Conservation (phyloP, 2,329 filamentous ascomycete genomes). For the Aspergillus felis region DNA sequence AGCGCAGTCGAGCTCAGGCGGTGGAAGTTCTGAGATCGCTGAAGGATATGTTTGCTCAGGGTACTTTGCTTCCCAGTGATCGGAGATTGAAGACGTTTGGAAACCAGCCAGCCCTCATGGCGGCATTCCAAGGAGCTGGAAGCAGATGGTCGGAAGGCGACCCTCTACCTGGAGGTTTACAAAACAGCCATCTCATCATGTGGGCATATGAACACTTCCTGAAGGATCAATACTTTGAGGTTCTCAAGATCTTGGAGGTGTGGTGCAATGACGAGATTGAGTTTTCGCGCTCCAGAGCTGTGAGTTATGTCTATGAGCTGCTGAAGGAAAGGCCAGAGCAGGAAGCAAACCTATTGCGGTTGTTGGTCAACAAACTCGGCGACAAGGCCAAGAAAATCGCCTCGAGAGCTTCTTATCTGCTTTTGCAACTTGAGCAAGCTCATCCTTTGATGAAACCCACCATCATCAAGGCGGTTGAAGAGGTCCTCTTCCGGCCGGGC, state of each 20-base stretch:
- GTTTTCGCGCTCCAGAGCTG: conserved; percentile 79
- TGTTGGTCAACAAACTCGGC: conserved; percentile 94
- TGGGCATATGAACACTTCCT: conserved; percentile 97
- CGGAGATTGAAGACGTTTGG: conserved; percentile 76
- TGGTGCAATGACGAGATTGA: conserved; percentile 97
- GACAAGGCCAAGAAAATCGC: conserved; percentile 94
- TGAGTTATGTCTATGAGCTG: conserved; percentile 88
- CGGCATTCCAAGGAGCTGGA: conserved; percentile 61
- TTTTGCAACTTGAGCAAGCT: conserved; percentile 83
- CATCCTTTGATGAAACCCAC: conserved; percentile 93
- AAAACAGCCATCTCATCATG: conserved; percentile 71
- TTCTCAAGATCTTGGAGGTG: conserved; percentile 83
- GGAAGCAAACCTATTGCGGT: conserved; percentile 84
- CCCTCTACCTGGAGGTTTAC: conserved; percentile 67
- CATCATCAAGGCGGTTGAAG: conserved; percentile 80
- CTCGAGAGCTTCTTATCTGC: conserved; percentile 84
- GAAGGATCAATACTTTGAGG: conserved; percentile 88
- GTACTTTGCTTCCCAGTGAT: conserved; percentile 75
- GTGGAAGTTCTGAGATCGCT: conserved; percentile 88
- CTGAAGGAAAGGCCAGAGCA: conserved; percentile 96
- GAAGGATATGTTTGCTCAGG: conserved; percentile 90
- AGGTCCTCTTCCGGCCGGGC: conserved; percentile 79
- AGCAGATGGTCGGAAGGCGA: conserved; percentile 66
- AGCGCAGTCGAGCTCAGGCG: conserved; percentile 89
- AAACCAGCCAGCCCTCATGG: conserved; percentile 71